Evolutionary conservation across 2,329 filamentous ascomycete species (phyloP), one percentile per base, ranked within the genome.

Genomic region (Aschersonia sp.): DNA sequence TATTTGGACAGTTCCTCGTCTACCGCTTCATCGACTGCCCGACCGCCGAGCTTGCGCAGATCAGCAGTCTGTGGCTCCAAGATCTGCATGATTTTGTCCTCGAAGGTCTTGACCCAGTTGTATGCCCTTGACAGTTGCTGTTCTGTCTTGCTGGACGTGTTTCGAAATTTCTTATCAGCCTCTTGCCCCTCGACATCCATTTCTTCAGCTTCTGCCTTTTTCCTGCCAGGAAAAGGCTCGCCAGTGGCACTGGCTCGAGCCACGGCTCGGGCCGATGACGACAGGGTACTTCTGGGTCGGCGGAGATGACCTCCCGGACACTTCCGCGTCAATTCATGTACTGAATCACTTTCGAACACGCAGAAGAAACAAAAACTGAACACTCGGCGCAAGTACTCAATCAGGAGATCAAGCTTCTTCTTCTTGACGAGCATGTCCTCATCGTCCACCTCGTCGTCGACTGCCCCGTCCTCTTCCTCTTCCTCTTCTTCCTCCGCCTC

Each of bases 311-410:
- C 92, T 42, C 92, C 92, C 30, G 92, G 88, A 57, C 92, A 98
- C 67, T 98, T 97, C 50, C 92, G 81, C 41, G 87, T 89, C 54
- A 98, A 73, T 67, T 98, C 92, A 59, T 98, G 92, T 29, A 97
- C 83, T 0, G 90, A 97, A 64, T 98, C 92, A 60, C 88, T 92
- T 67, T 98, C 92, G 56, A 98, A 97, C 5, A 98, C 94, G 63
- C 92, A 98, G 71, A 97, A 98, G 72, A 98, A 96, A 70, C 92
- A 98, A 68, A 98, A 97, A 67, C 92, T 96, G 74, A 94, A 94
- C 46, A 98, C 92, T 12, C 92, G 83, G 46, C 92, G 87, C 50
- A 98, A 75, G 63, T 98, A 98, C 67, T 98, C 92, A 47, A 97
- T 92, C 63, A 95, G 75, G 37, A 98, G 73, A 66, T 98, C 92